Evolutionary conservation across 2,329 filamentous ascomycete species (phyloP).

Genomic region (Penicillium rolfsii): DNA sequence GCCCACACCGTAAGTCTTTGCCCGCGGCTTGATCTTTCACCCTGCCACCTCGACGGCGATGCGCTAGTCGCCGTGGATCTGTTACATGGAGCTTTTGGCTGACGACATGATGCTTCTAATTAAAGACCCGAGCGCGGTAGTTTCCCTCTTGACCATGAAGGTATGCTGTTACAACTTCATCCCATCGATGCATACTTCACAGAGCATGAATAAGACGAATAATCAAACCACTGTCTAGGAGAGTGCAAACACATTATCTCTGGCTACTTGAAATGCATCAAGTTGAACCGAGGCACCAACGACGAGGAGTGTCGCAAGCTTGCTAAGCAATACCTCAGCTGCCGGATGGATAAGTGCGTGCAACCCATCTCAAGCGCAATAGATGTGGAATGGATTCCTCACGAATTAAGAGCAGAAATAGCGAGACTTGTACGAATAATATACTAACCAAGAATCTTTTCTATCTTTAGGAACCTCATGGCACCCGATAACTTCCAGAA

Average conservation of each 20-base stretch:
- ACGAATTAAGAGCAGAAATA: not conserved
- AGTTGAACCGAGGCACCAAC: constrained; percentile 80
- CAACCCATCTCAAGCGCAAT: not conserved
- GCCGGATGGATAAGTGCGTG: constrained; percentile 89
- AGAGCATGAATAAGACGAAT: constrained; percentile 9
- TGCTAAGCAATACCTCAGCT: constrained; percentile 85
- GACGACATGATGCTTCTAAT: not conserved
- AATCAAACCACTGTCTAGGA: constrained; percentile 53
- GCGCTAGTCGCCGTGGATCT: not conserved
- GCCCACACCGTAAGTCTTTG: constrained; percentile 66
- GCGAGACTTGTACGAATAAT: not conserved
- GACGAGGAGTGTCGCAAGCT: constrained; percentile 81
- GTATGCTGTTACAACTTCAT: constrained; percentile 41
- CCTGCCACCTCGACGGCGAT: not conserved
- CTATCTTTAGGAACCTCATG: constrained; percentile 77
- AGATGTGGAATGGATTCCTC: not conserved
- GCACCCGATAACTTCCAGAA: constrained; percentile 94
- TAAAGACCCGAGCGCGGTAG: constrained; percentile 83
- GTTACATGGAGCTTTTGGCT: not conserved
- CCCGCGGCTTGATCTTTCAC: constrained; percentile 1
- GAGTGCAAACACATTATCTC: constrained; percentile 93
- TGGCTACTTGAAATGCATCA: constrained; percentile 84
- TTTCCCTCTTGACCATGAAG: constrained; percentile 95
- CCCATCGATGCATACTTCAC: not conserved
- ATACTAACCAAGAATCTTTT: constrained; percentile 6